Conservation (phyloP, 768 basidiomycete species). For the Termitomyces sp. region DNA sequence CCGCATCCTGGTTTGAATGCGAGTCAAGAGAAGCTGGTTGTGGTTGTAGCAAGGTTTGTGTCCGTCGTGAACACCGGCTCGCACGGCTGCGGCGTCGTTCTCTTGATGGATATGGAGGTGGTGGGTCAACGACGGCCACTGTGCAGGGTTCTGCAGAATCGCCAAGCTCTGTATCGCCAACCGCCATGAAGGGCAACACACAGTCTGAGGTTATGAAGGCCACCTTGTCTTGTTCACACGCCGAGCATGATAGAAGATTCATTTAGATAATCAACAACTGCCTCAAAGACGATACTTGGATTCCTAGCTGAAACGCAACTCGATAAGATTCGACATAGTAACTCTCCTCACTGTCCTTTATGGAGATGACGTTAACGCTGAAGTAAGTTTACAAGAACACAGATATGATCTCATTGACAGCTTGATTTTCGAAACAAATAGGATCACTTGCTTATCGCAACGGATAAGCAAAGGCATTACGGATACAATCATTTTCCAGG, state of each 20-base stretch:
- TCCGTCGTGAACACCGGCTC: slow-evolving; percentile 20
- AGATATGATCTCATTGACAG: too few species aligned
- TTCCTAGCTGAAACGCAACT: not conserved
- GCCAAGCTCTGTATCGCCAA: not conserved
- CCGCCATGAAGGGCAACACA: slow-evolving; percentile 1
- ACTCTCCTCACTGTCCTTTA: too few species aligned
- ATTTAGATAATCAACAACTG: not conserved
- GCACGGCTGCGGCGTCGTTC: slow-evolving; percentile 32
- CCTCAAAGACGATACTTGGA: not conserved
- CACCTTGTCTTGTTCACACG: not conserved
- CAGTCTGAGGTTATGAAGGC: not conserved
- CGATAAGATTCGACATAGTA: not conserved
- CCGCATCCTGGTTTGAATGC: slow-evolving; percentile 27
- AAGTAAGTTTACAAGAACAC: not conserved
- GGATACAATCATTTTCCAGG: too few species aligned
- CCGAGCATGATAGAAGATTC: not conserved
- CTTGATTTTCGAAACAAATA: too few species aligned
- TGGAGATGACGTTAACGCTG: too few species aligned
- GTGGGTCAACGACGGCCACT: slow-evolving; percentile 40
- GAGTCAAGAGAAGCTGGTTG: slow-evolving; percentile 27
- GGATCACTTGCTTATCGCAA: too few species aligned
- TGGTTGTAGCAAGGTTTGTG: slow-evolving; percentile 21
- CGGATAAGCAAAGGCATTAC: too few species aligned
- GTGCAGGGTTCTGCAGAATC: not conserved
- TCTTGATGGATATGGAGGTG: slow-evolving; percentile 61